Evolutionary conservation across 2,329 filamentous ascomycete species (phyloP).

Genomic region (Fusarium palustre): DNA sequence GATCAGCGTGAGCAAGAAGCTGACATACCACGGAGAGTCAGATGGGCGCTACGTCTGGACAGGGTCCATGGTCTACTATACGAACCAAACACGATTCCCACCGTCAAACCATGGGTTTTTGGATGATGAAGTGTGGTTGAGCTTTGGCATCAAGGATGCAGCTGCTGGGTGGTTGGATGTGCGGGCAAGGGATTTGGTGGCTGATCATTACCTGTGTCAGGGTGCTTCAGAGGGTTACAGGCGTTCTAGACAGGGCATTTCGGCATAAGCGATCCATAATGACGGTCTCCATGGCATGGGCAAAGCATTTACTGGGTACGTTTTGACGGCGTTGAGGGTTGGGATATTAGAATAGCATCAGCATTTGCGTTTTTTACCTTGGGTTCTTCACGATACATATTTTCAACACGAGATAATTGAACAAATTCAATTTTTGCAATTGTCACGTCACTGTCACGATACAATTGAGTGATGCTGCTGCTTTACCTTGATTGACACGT

Average conservation of each 20-base stretch:
- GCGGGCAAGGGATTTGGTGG: slow-evolving; percentile 31
- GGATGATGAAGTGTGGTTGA: slow-evolving; percentile 42
- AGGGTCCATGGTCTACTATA: slow-evolving; percentile 37
- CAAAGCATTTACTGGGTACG: neutral
- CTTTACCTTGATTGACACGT: neutral
- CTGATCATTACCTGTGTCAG: slow-evolving; percentile 40
- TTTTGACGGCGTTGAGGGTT: slow-evolving; percentile 13
- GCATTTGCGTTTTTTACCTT: neutral
- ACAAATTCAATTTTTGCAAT: no score
- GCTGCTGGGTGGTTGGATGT: slow-evolving; percentile 42
- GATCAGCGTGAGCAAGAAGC: slow-evolving; percentile 41
- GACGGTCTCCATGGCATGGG: neutral
- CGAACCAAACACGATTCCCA: slow-evolving; percentile 23
- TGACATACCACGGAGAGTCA: slow-evolving; percentile 40
- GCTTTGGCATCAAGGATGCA: slow-evolving; percentile 39
- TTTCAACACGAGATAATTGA: neutral
- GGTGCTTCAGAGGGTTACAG: slow-evolving; percentile 27
- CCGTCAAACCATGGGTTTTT: slow-evolving; percentile 36
- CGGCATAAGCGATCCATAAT: slow-evolving; percentile 7
- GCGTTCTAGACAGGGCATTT: slow-evolving; percentile 31
- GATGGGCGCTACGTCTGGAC: slow-evolving; percentile 38
- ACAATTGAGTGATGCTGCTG: neutral
- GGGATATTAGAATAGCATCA: neutral
- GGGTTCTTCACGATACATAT: neutral
- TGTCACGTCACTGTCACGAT: neutral